Base-by-base conservation (phyloP, 1,284 basidiomycete species). In the Fomes fomentarius region DNA sequence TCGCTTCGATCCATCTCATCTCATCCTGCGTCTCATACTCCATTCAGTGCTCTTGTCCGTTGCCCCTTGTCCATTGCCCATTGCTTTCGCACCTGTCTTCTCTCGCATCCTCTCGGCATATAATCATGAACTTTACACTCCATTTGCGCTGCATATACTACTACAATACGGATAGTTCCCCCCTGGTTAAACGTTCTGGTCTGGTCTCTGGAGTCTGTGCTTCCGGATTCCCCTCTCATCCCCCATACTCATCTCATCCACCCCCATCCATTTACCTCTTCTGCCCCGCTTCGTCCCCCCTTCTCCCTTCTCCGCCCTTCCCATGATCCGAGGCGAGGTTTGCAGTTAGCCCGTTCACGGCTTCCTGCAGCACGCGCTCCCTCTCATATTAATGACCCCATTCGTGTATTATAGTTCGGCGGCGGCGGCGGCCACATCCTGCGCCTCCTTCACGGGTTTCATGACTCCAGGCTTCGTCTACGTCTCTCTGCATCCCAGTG, bases 81-180 rank as follows among this genome's bases (percentile, higher is more conserved):
- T 50, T 39, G 52, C 52, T 50, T 49, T 54, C 52, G 52, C 52
- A 54, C 33, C 42, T 49, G 35, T 31, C 30, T 44, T 50, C n/a
- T n/a, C n/a, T n/a, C 28, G 38, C 47, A 49, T 54, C 52, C n/a
- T n/a, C n/a, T n/a, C n/a, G n/a, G 52, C 52, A 52, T 42, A 54
- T 54, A 54, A 50, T 43, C 35, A 24, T 33, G 41, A 30, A 28
- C 41, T 31, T 50, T n/a, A n/a, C n/a, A n/a, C n/a, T n/a, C n/a
- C 44, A 28, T 46, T 41, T 35, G 39, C 43, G 10, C 47, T 50
- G 52, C 46, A 54, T 28, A 54, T 54, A 54, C 34, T 37, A 8
- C 31, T 33, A 15, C 31, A 48, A 31, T 30, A 30, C 40, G 19
- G n/a, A 45, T 35, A 24, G 21, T 25, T 19, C 22, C n/a, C n/a